Percentiles rank a stretch among this genome's conserved stretches.
Evolutionary conservation across 2,329 filamentous ascomycete species (phyloP).

Genomic region (Fusarium torreyae): DNA sequence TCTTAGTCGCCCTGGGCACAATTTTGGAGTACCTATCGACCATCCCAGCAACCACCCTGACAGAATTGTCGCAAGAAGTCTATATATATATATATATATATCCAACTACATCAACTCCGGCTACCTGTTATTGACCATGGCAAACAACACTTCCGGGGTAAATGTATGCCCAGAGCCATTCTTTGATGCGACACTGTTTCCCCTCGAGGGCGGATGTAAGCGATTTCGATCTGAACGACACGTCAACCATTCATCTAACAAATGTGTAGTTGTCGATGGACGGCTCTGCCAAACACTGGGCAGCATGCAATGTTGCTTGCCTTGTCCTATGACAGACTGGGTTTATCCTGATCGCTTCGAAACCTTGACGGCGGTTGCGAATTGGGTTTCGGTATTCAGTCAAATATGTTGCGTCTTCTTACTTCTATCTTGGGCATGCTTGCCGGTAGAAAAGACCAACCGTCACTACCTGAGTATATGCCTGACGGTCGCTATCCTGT

Average conservation of each 20-base stretch:
- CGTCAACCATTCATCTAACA: constrained; percentile 19
- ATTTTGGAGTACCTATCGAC: constrained; percentile 9
- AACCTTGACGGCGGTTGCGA: constrained; percentile 75
- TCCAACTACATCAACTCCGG: neutral
- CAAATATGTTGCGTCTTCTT: constrained; percentile 82
- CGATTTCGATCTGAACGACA: neutral
- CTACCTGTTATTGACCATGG: constrained; percentile 44
- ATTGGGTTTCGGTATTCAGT: constrained; percentile 85
- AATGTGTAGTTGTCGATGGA: constrained; percentile 68
- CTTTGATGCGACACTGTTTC: constrained; percentile 74
- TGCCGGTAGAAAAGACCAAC: constrained; percentile 91
- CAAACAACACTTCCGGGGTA: constrained; percentile 58
- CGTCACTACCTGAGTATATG: constrained; percentile 95
- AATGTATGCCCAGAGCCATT: constrained; percentile 78
- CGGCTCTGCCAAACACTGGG: constrained; percentile 66
- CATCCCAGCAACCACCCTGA: constrained; percentile 2
- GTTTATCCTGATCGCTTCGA: constrained; percentile 73
- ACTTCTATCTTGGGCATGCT: constrained; percentile 81
- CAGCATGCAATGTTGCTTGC: constrained; percentile 81
- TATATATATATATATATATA: neutral
- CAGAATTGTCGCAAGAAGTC: constrained; percentile 25
- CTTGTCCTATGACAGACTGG: constrained; percentile 90
- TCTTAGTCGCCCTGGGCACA: constrained; percentile 7
- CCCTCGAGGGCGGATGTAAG: constrained; percentile 75
- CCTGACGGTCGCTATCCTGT: constrained; percentile 79